Evolutionary conservation across 106 monocot genomes (phyloP), one percentile per base, ranked within the genome.

Genomic region (Alisma plantagoaquatica): DNA sequence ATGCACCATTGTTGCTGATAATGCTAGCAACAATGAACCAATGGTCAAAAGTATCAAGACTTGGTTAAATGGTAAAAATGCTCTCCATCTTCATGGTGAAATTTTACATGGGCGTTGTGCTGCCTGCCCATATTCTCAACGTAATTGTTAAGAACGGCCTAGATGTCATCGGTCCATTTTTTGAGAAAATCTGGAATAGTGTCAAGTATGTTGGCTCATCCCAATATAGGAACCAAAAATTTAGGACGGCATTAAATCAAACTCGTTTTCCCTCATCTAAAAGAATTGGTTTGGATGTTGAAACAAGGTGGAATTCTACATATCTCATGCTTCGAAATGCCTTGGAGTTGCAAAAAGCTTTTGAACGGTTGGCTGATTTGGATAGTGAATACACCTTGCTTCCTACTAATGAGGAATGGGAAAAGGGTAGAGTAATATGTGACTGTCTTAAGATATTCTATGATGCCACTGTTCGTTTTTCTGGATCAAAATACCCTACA

Each of bases 301-400:
- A 43, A 7, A 60, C 44, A 1, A 44, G n/a, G 7, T 46, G 60
- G 43, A 31, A 60, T 46, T 44, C 45, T 12, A 60, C 46, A 18
- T 60, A 31, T 60, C 4, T 60, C 0, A 60, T 60, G 60, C 46
- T 60, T 45, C 45, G 28, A 19, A 60, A 11, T 60, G 59, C 59
- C 7, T 29, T 60, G 14, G 29, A 46, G 10, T 29, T 46, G 41
- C 19, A 29, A 9, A 19, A 30, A 8, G 28, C 45, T 16, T 60
- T 60, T 60, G 17, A 46, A 7, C 12, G 29, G 1, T 60, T 60
- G 17, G 10, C 7, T 9, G 45, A 60, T 6, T 46, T 60, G 10
- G 60, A 46, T 46, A 10, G 14, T 44, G 43, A 29, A 11, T 46
- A 46, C 27, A 60, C 27, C 14, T 28, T 0, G 5, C 19, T 46